Evolutionary conservation across 768 basidiomycete genomes (phyloP).

Genomic region (Tylopilus rubrobrunneus): DNA sequence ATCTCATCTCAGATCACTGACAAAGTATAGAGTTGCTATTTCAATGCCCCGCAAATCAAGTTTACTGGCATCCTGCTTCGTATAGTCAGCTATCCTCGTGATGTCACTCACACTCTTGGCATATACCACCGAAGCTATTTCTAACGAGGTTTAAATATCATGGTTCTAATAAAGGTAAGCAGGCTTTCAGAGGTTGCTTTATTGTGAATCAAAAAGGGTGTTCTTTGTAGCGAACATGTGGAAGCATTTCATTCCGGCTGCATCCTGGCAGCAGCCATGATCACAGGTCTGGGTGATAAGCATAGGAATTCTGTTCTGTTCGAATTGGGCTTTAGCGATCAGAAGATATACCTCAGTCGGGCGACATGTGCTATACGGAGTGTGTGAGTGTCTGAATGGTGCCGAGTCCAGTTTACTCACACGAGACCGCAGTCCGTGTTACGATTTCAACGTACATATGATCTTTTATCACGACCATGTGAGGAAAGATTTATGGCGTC

Average conservation of each 20-base stretch:
- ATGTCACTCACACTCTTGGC: no score
- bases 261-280: background rate
- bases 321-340: background rate
- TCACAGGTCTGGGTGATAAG: background rate
- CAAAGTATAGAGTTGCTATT: no score
- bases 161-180: background rate
- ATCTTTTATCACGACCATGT: background rate
- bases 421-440: background rate
- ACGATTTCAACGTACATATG: no score
- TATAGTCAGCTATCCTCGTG: no score
- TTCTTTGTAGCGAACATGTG: background rate
- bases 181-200: background rate
- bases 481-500: background rate
- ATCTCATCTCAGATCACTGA: background rate
- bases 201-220: no score
- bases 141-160: background rate
- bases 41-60: no score
- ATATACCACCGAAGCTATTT: background rate
- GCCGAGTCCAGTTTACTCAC: background rate
- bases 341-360: background rate
- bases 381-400: background rate
- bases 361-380: background rate
- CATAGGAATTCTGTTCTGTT: background rate
- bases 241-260: background rate
- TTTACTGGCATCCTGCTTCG: no score